These are phyloP conservation scores for Aspergillus sp. DNA, from an alignment of 2,329 filamentous ascomycete genomes.

Conservation along the genomic window DNA sequence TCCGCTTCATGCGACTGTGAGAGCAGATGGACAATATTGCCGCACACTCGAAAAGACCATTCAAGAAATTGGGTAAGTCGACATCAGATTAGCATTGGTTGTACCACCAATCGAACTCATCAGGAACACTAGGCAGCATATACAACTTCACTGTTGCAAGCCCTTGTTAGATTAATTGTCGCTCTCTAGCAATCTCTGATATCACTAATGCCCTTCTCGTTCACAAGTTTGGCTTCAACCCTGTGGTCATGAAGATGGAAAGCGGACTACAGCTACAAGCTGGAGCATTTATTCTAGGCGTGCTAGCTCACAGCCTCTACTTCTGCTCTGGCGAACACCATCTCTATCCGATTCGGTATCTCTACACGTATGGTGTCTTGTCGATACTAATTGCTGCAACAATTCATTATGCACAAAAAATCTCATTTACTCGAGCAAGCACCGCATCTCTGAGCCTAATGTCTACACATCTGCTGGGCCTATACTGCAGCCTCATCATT, in stretches of 20 bases:
- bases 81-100: not conserved
- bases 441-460: not conserved
- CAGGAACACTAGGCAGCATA: not conserved
- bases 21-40: too few relatives aligned
- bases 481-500: constrained; percentile 15
- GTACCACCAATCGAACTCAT: not conserved
- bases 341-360: not conserved
- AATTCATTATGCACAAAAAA: not conserved
- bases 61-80: not conserved
- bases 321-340: constrained; percentile 2
- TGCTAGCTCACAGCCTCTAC: not conserved
- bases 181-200: not conserved
- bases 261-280: not conserved
- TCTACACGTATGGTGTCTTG: not conserved
- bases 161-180: not conserved
- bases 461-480: constrained; percentile 10
- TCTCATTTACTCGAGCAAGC: not conserved
- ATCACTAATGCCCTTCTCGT: not conserved
- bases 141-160: too few relatives aligned
- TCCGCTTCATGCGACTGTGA: too few relatives aligned
- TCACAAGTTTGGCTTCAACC: not conserved
- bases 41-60: too few relatives aligned
- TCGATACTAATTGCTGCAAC: not conserved
- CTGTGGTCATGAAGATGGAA: not conserved
- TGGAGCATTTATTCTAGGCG: not conserved